Conservation (phyloP, 2,329 filamentous ascomycete species). For the Zymoseptoria brevis region DNA sequence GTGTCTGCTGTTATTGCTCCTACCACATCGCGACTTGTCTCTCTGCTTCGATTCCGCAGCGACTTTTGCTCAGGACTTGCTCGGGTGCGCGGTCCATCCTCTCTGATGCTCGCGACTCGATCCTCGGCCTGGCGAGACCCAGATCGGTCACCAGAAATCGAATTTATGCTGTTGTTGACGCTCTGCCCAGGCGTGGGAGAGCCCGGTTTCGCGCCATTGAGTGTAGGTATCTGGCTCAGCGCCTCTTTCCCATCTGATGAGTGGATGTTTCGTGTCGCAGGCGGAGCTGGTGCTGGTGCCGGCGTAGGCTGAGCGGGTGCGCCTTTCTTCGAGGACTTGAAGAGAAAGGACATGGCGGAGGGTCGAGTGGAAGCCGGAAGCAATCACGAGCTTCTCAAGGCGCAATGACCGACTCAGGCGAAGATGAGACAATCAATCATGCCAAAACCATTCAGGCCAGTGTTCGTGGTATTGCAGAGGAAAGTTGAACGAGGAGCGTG, state of each 20-base stretch:
- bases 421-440: not conserved
- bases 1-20: constrained; percentile 1
- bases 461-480: too few species aligned
- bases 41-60: constrained; percentile 17
- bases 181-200: constrained; percentile 62
- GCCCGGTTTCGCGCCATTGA: constrained; percentile 38
- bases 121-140: constrained; percentile 12
- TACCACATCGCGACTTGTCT: constrained; percentile 21
- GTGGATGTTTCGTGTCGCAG: constrained; percentile 49
- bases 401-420: not conserved
- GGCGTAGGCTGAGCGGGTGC: constrained; percentile 12
- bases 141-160: constrained; percentile 14
- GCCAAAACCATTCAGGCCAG: not conserved
- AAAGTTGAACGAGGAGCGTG: too few species aligned
- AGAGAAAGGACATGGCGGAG: constrained; percentile 43
- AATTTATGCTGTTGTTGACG: constrained; percentile 41
- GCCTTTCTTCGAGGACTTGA: constrained; percentile 40
- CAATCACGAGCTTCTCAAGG: not conserved
- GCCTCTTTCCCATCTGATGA: constrained; percentile 44
- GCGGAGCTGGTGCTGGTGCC: constrained; percentile 31
- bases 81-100: constrained; percentile 6
- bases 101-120: constrained; percentile 8
- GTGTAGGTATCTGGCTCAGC: constrained; percentile 35
- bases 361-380: not conserved
- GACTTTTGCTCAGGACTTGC: constrained; percentile 20